phyloP scores from a whole-genome alignment of 768 basidiomycete species.

The Tricholoma matsutake region DNA sequence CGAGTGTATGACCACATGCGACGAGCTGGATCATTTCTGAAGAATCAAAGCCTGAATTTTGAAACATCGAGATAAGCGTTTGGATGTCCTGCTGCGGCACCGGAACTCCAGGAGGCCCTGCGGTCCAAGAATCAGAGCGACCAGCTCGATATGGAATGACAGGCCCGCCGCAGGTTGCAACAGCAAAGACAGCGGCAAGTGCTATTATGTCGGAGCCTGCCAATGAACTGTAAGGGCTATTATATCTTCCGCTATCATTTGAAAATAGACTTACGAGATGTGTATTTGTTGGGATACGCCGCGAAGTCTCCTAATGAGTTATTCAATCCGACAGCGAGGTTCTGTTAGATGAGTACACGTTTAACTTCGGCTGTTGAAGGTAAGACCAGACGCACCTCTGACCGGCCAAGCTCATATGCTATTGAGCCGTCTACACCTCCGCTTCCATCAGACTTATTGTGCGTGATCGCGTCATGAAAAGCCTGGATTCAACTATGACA shows the following conservation, averaged over 20 bases:
- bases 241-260: neutral
- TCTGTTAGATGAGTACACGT: constrained; percentile 26
- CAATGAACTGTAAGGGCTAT: neutral
- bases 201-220: constrained; percentile 46
- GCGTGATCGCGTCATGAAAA: constrained; percentile 50
- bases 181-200: constrained; percentile 34
- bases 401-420: constrained; percentile 40
- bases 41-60: constrained; percentile 39
- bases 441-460: constrained; percentile 41
- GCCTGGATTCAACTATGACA: constrained; percentile 26
- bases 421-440: constrained; percentile 53
- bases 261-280: constrained; percentile 35
- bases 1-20: constrained; percentile 51
- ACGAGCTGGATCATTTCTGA: constrained; percentile 50
- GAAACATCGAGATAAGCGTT: constrained; percentile 37
- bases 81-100: constrained; percentile 39
- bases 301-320: constrained; percentile 41
- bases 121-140: constrained; percentile 36
- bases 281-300: constrained; percentile 39
- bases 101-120: constrained; percentile 41
- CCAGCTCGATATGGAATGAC: constrained; percentile 40
- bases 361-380: neutral
- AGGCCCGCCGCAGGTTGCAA: constrained; percentile 46
- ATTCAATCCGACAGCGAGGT: constrained; percentile 45
- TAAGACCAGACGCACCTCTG: constrained; percentile 31